Base-by-base conservation (phyloP, 2,329 filamentous ascomycete species). In the Monilinia polystroma region DNA sequence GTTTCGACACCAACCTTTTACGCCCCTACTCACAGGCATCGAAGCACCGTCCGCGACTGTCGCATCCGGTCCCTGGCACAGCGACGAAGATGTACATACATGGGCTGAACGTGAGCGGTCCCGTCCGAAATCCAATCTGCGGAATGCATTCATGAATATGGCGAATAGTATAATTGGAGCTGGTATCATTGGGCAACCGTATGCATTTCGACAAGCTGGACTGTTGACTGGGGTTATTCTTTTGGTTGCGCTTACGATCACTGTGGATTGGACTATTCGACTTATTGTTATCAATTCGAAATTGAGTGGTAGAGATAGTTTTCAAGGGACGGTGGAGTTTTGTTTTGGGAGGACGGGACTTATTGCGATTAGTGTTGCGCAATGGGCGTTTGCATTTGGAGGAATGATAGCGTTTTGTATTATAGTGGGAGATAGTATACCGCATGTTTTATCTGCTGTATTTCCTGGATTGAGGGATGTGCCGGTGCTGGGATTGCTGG, bases 391-490 rank as follows among this genome's bases (percentile, higher is more conserved):
- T 83, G 95, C 95, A 3, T 99, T 98, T 81, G 95, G 95, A 66
- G 95, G 95, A 71, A 99, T 99, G 95, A 87, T 99, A 66, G 95
- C 95, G 18, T 99, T 98, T 78, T 95, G 93, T 72, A 93, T 99
- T 74, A 97, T 99, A 75, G 91, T 99, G 12, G 95, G 95, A 68
- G 95, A 99, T 78, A 93, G 92, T 0, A 97, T 99, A 75, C 95
- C 95, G 4, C 92, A 93, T 77, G 95, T 99, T 58, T 78, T 98
- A 74, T 80, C 83, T 58, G 92, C 93, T 5, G 78, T 97, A 6
- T 97, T 94, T 81, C 93, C 95, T 0, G 86, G 85, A 3, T 77
- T 98, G 68, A 80, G 81, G 51, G 82, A 87, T 41, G 87, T 90
- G 76, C 87, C 92, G 0, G 90, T 97, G 29, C 78, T 98, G 23